Base-by-base conservation (phyloP, 441 rosid genomes). In the Eruca vesicaria region DNA sequence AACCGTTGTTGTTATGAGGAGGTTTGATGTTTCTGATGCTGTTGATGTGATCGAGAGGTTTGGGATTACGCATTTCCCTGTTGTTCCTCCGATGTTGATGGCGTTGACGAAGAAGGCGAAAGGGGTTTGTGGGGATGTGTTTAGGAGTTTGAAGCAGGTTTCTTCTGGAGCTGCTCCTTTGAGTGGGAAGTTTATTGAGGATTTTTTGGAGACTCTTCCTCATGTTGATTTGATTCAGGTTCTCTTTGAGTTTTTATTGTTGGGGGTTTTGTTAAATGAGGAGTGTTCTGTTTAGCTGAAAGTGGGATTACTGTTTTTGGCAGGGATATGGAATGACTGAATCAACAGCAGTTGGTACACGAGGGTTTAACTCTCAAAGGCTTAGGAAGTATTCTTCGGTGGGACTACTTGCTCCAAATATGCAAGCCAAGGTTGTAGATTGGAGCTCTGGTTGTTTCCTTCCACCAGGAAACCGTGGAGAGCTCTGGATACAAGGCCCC, bases 241-340 rank as follows among this genome's bases (percentile, higher is more conserved):
- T 61, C 18, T 32, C 23, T 45, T 53, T 11, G 16, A 32, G n/a
- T n/a, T n/a, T 38, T 23, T 45, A 14, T 61, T 16, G 32, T 57
- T 43, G 35, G 5, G 12, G 9, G 71, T 28, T 28, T 19, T 38
- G 66, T 16, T 12, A n/a, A n/a, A 23, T 35, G 26, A 58, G 55
- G 55, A 14, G 14, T 7, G 43, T 63, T 69, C 19, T 43, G 52
- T 31, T 0, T 14, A n/a, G 50, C 1, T 15, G n/a, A n/a, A n/a
- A n/a, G 2, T 41, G 43, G 66, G 10, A 16, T 68, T 32, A n/a
- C 3, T 62, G 31, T 68, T 74, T 71, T 70, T 65, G 14, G 2
- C 63, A 94, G 98, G 98, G 98, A 32, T 92, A 91, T 82, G 98
- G 97, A 33, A 78, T 92, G 95, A 89, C 98, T 2, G 98, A 94